phyloP scores from a whole-genome alignment of 306 rosid species.

The Ormosia emarginata region DNA sequence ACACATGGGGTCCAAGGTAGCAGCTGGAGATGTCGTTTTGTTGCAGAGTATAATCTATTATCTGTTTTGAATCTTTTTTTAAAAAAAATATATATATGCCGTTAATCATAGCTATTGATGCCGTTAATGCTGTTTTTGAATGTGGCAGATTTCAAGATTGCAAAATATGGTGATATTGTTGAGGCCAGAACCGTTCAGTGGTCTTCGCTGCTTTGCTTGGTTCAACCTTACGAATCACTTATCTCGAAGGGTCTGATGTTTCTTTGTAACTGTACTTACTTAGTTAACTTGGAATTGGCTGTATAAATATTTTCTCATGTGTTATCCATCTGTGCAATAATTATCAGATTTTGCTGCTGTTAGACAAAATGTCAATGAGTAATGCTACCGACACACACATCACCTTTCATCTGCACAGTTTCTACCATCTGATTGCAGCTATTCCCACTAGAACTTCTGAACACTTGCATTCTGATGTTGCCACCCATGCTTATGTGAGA shows the following conservation, averaged over 20 bases:
- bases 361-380: not conserved
- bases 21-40: slow-evolving; percentile 56
- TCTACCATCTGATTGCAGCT: not conserved
- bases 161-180: slow-evolving; percentile 51
- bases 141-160: slow-evolving; percentile 62
- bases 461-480: no score
- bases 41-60: slow-evolving; percentile 50
- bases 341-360: not conserved
- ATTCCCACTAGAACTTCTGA: no score
- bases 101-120: not conserved
- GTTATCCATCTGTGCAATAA: not conserved
- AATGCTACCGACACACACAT: not conserved
- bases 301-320: not conserved
- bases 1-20: slow-evolving; percentile 43
- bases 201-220: slow-evolving; percentile 57
- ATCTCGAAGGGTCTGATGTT: slow-evolving; percentile 52
- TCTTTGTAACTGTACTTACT: not conserved
- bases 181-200: slow-evolving; percentile 73
- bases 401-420: not conserved
- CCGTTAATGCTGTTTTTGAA: not conserved
- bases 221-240: slow-evolving; percentile 56
- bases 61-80: not conserved
- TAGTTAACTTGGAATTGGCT: not conserved
- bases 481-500: not conserved
- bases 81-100: not conserved